Evolutionary conservation across 2,329 filamentous ascomycete species (phyloP).

Genomic region (Didymella arachidicola): DNA sequence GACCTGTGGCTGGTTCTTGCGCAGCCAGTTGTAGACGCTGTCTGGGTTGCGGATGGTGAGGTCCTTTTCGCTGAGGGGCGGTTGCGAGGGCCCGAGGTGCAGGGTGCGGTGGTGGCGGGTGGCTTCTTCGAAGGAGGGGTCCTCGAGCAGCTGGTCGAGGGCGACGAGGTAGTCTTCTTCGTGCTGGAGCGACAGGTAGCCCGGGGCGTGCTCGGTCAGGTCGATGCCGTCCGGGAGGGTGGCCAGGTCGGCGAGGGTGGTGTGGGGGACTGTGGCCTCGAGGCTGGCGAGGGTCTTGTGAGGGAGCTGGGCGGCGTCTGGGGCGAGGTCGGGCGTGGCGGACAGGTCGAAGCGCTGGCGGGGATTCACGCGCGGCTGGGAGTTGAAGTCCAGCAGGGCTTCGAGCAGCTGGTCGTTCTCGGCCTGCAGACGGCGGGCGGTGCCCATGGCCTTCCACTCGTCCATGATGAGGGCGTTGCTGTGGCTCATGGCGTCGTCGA

Average conservation of each 20-base stretch:
- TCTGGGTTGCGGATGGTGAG: constrained; percentile 78
- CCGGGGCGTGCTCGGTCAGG: constrained; percentile 65
- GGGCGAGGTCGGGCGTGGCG: constrained; percentile 19
- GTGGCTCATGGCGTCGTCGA: constrained; percentile 79
- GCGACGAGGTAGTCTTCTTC: constrained; percentile 77
- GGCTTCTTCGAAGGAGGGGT: constrained; percentile 62
- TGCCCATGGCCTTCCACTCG: constrained; percentile 80
- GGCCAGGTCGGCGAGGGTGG: constrained; percentile 41
- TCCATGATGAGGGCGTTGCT: constrained; percentile 83
- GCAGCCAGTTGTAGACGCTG: constrained; percentile 95
- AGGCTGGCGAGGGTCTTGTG: constrained; percentile 49
- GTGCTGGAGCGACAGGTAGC: constrained; percentile 73
- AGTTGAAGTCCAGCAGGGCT: constrained; percentile 87
- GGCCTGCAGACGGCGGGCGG: constrained; percentile 82
- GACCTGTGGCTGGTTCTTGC: constrained; percentile 81
- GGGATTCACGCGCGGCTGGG: constrained; percentile 77
- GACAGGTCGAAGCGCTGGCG: constrained; percentile 77
- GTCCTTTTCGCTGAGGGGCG: constrained; percentile 57
- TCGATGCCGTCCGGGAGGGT: constrained; percentile 52
- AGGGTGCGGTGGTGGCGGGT: constrained; percentile 50
- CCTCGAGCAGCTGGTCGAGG: constrained; percentile 63
- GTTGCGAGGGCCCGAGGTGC: constrained; percentile 51
- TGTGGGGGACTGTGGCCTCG: constrained; percentile 53
- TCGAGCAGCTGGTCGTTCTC: constrained; percentile 94
- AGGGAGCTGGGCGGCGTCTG: constrained; percentile 25